A percentile compares a stretch with the other conserved stretches of the same genome.
These are phyloP conservation scores for Tanacetum coccineum DNA, from an alignment of 129 eudicot species.

Conservation along the genomic window DNA sequence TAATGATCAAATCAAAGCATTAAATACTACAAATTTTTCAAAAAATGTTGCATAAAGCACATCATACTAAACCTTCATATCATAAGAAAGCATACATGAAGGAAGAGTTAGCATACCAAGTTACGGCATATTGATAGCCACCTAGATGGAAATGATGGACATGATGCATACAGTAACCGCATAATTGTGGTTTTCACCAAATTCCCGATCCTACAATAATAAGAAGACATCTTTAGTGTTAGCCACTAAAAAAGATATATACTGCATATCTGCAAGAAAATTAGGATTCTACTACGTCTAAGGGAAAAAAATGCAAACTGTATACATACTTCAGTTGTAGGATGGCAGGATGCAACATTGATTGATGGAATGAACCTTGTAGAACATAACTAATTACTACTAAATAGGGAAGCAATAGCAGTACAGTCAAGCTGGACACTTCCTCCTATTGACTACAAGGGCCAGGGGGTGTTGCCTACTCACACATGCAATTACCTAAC, in stretches of 20 bases:
- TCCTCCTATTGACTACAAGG: background rate
- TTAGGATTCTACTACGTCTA: slow-evolving; percentile 14
- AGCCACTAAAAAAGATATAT: slow-evolving; percentile 2
- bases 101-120: slow-evolving; percentile 47
- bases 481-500: background rate
- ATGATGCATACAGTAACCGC: slow-evolving; percentile 87
- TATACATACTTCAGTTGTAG: slow-evolving; percentile 12
- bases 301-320: background rate
- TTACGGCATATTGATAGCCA: slow-evolving; percentile 90
- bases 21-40: background rate
- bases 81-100: slow-evolving; percentile 1
- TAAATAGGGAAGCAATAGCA: background rate
- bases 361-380: slow-evolving; percentile 4
- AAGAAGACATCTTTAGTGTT: slow-evolving; percentile 13
- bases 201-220: slow-evolving; percentile 61
- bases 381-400: slow-evolving; percentile 8
- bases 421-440: background rate
- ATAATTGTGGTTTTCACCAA: slow-evolving; percentile 77
- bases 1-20: slow-evolving; percentile 13
- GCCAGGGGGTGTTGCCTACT: background rate
- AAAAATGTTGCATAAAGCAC: background rate
- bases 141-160: slow-evolving; percentile 82
- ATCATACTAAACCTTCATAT: slow-evolving; percentile 1
- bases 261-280: slow-evolving; percentile 9
- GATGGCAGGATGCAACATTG: slow-evolving; percentile 14